These are phyloP conservation scores for Lasiodiplodia gonubiensis DNA, from an alignment of 2,329 filamentous ascomycete species.

Conservation along the genomic window DNA sequence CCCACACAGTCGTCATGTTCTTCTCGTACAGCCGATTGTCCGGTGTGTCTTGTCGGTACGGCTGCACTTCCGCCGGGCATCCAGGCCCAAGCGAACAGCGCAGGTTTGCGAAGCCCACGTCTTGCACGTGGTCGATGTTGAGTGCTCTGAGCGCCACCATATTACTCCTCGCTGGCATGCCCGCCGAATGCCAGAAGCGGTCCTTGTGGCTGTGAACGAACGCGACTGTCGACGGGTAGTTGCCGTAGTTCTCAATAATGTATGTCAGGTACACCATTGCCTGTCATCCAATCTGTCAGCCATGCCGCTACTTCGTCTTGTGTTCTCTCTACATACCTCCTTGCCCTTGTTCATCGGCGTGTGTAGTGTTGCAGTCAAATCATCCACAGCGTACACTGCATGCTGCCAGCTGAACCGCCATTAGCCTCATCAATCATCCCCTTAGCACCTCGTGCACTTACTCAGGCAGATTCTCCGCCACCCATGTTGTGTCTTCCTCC, in stretches of 20 bases:
- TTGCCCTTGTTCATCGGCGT: conserved; percentile 35
- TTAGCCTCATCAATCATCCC: neutral
- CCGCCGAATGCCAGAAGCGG: conserved; percentile 30
- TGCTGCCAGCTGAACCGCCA: conserved; percentile 21
- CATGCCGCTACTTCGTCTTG: neutral
- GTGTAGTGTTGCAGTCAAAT: conserved; percentile 28
- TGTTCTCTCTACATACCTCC: conserved; percentile 18
- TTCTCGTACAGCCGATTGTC: conserved; percentile 29
- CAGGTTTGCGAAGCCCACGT: conserved; percentile 49
- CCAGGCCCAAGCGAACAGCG: conserved; percentile 46
- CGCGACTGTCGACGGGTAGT: conserved; percentile 33
- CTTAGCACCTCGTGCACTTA: neutral
- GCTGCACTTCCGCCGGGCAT: conserved; percentile 48
- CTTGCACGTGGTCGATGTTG: conserved; percentile 44
- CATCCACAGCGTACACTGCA: conserved; percentile 31
- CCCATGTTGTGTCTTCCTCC: conserved; percentile 33
- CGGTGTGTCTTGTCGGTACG: conserved; percentile 36
- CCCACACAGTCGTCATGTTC: conserved; percentile 34
- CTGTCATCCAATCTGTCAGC: neutral
- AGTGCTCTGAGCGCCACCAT: conserved; percentile 35
- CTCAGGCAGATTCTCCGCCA: conserved; percentile 27
- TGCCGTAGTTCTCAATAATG: conserved; percentile 37
- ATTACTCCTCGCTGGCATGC: conserved; percentile 23
- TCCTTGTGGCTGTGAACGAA: conserved; percentile 34
- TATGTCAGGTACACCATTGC: conserved; percentile 37